phyloP scores from a whole-genome alignment of 2,329 filamentous ascomycete genomes.

The Pestalotiopsis sp. region DNA sequence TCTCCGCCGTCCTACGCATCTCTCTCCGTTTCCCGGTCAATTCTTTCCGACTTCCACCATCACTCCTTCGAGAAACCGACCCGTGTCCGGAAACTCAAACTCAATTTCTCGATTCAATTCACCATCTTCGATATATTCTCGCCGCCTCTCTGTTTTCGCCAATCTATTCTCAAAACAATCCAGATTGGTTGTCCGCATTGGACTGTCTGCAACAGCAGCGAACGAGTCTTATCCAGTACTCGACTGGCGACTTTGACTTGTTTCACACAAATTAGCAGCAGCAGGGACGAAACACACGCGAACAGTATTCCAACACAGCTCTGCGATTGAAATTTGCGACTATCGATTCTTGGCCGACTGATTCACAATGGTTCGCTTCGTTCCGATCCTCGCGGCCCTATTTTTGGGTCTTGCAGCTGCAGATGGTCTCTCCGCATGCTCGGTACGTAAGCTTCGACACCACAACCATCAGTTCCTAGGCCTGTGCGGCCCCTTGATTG shows the following conservation, averaged over 20 bases:
- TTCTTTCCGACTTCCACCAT: background rate
- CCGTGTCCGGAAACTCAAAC: background rate
- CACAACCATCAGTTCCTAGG: background rate
- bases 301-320: background rate
- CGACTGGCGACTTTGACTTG: background rate
- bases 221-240: background rate
- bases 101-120: background rate
- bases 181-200: background rate
- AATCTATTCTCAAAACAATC: background rate
- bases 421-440: conserved; percentile 6
- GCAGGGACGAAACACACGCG: background rate
- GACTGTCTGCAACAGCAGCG: background rate
- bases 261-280: background rate
- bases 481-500: background rate
- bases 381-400: conserved; percentile 6
- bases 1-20: conserved; percentile 7
- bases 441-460: conserved; percentile 10
- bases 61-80: background rate
- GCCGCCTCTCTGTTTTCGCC: background rate
- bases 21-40: background rate
- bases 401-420: conserved; percentile 12
- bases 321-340: background rate
- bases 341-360: conserved; percentile 4
- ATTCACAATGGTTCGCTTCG: background rate
- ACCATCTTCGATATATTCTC: background rate